phyloP scores from a whole-genome alignment of 768 basidiomycete species.

The Tylopilus intermedius region DNA sequence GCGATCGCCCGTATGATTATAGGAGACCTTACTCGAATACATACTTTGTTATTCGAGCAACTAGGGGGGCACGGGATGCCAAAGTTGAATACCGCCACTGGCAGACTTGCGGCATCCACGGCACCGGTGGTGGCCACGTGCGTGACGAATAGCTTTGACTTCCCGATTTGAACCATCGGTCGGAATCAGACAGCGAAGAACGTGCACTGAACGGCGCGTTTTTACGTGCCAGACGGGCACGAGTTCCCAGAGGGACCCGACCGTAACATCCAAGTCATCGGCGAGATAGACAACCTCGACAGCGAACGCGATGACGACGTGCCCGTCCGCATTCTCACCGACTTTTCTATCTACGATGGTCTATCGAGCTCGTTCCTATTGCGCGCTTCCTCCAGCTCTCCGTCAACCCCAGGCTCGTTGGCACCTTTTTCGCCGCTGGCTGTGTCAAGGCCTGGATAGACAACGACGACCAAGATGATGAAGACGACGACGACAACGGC shows the following conservation, averaged over 20 bases:
- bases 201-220: constrained; percentile 7
- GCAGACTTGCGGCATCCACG: too few species aligned
- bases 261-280: constrained; percentile 39
- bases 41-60: too few species aligned
- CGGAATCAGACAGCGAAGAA: constrained; percentile 8
- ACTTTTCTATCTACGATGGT: constrained; percentile 51
- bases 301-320: constrained; percentile 32
- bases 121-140: constrained; percentile 16
- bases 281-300: constrained; percentile 35
- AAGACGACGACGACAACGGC: constrained; percentile 20
- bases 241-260: constrained; percentile 38
- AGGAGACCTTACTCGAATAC: too few species aligned
- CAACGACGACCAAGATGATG: constrained; percentile 26
- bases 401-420: constrained; percentile 6
- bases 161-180: constrained; percentile 16
- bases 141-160: background rate
- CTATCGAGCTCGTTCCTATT: constrained; percentile 38
- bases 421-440: constrained; percentile 35
- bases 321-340: constrained; percentile 52
- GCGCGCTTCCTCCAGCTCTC: constrained; percentile 34
- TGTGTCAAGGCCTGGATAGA: constrained; percentile 37
- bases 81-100: too few species aligned
- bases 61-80: too few species aligned
- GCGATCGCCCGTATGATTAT: too few species aligned
- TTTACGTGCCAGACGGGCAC: constrained; percentile 24